Evolutionary conservation across 768 basidiomycete species (phyloP), one percentile per base, ranked within the genome.

Genomic region (Termitomyces sp.): DNA sequence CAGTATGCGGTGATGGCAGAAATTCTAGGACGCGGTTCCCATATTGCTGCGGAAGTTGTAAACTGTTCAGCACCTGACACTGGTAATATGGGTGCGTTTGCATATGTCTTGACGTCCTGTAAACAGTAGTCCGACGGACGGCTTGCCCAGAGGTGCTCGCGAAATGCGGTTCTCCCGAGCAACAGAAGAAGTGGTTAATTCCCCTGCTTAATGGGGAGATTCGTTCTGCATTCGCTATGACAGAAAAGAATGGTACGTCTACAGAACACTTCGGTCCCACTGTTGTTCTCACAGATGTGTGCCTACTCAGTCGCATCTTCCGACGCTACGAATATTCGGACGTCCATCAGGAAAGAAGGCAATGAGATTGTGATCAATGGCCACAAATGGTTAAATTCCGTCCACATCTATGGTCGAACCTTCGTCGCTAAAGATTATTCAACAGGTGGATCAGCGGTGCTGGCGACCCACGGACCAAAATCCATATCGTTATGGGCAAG

Each of bases 1-100:
- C 62, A 95, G 93, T 98, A 99, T 69, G 93, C 91, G 39, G 89
- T 98, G 29, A 97, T 98, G 87, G 94, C 94, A n/a, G 96, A 97
- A 72, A 72, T 97, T 44, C 81, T 98, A 63, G 95, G 95, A 4
- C 85, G 92, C 56, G 87, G 82, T 22, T 87, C 89, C 9, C 87
- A 87, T 61, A 73, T 94, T 50, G 92, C 88, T 3, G 86, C 95
- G 22, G 88, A 98, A 74, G 85, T 82, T 13, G 86, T 90, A 56
- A 99, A 99, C 67, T 98, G 94, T 73, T 86, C 94, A 26, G 94
- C 95, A 14, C 96, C 96, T 31, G 96, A 98, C 72, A 98, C 96
- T 5, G 96, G 95, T 1, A 98, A 98, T 71, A 98, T 98, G 94
- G 94, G 93, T 92, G 63, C 37, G 82, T 71, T 7, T 24, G 36